Percentiles rank a stretch among this genome's conserved stretches.
These are phyloP conservation scores for Westerdykella ornata DNA, from an alignment of 2,329 filamentous ascomycete species.

Conservation along the genomic window DNA sequence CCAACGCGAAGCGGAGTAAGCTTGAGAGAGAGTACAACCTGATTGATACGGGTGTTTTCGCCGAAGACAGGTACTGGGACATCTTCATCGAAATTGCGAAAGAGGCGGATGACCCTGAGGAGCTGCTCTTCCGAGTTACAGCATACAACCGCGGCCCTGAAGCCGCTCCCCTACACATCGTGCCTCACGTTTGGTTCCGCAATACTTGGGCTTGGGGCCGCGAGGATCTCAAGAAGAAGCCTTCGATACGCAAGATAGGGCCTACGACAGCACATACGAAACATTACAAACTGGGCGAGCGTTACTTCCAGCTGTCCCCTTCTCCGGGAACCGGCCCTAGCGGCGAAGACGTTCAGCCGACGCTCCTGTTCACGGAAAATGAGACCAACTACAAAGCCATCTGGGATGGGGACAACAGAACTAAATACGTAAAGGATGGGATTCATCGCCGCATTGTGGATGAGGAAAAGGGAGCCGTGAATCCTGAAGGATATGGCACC, in stretches of 20 bases:
- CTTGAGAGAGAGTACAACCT: constrained; percentile 86
- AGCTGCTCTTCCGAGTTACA: constrained; percentile 87
- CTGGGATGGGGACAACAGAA: constrained; percentile 67
- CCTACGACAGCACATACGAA: constrained; percentile 67
- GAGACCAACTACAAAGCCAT: constrained; percentile 79
- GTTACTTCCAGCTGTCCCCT: constrained; percentile 78
- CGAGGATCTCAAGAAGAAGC: constrained; percentile 69
- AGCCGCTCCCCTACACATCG: constrained; percentile 82
- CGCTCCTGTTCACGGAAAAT: constrained; percentile 89
- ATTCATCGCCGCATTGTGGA: constrained; percentile 86
- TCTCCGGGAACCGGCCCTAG: constrained; percentile 77
- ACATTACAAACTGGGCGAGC: constrained; percentile 72
- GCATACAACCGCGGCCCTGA: constrained; percentile 94
- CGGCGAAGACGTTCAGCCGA: constrained; percentile 75
- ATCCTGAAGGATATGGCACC: constrained; percentile 72
- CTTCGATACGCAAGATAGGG: constrained; percentile 61
- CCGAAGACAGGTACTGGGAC: constrained; percentile 90
- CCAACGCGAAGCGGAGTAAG: constrained; percentile 71
- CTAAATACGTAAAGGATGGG: constrained; percentile 86
- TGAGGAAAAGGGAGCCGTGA: constrained; percentile 71
- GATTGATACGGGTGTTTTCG: constrained; percentile 79
- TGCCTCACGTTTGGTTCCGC: constrained; percentile 93
- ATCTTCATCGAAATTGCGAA: constrained; percentile 96
- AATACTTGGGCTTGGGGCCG: constrained; percentile 97
- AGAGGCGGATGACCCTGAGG: constrained; percentile 83